Percentiles rank a stretch among this genome's conserved stretches.
phyloP scores from a whole-genome alignment of 2,329 filamentous ascomycete genomes.

The Aspergillus luchuensis region DNA sequence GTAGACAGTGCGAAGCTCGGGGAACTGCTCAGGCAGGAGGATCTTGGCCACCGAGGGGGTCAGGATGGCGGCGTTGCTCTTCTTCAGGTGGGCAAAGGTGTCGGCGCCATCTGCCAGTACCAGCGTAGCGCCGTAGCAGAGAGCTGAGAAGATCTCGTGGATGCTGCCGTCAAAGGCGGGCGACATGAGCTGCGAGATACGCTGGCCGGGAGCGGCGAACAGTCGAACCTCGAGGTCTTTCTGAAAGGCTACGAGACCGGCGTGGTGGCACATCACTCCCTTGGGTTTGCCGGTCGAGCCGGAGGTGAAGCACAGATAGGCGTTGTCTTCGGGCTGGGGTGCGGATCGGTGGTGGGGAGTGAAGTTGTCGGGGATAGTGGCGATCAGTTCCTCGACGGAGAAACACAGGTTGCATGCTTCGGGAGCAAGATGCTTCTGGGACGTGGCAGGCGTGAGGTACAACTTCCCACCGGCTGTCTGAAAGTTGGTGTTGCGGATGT shows the following conservation, averaged over 20 bases:
- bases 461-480: too few relatives aligned
- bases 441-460: background rate
- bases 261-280: slow-evolving; percentile 34
- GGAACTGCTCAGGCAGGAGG: slow-evolving; percentile 37
- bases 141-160: slow-evolving; percentile 45
- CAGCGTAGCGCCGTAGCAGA: slow-evolving; percentile 45
- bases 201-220: slow-evolving; percentile 33
- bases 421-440: too few relatives aligned
- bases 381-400: too few relatives aligned
- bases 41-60: slow-evolving; percentile 43
- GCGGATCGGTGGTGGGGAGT: too few relatives aligned
- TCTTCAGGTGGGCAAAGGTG: slow-evolving; percentile 34
- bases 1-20: slow-evolving; percentile 35
- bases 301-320: slow-evolving; percentile 51
- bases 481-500: background rate
- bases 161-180: slow-evolving; percentile 50
- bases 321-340: slow-evolving; percentile 12
- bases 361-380: too few relatives aligned
- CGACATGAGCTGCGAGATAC: slow-evolving; percentile 48
- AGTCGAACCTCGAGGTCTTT: slow-evolving; percentile 36
- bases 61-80: slow-evolving; percentile 36
- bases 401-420: too few relatives aligned
- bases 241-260: slow-evolving; percentile 41
- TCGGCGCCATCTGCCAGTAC: slow-evolving; percentile 31
- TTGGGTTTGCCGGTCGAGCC: slow-evolving; percentile 31